Evolutionary conservation across 495 filamentous ascomycete genomes (phyloP), one percentile per base, ranked within the genome.

Genomic region (Annulohypoxylon maeteangense): DNA sequence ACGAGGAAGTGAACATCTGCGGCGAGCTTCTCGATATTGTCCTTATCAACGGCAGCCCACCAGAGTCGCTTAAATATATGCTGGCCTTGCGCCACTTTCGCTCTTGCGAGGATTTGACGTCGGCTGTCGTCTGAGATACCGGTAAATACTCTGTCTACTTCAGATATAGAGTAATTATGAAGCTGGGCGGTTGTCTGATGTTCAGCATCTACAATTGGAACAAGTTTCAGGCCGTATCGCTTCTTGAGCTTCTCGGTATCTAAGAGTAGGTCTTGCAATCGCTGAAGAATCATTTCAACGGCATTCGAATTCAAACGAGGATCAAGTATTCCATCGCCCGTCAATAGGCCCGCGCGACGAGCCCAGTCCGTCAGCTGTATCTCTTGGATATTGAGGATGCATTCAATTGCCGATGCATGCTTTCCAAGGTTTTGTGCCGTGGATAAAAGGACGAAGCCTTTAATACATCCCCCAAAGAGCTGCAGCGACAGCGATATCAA

Each of bases 331-430:
- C 22, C 45, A 25, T 50, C 11, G 22, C 45, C 45, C 3, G 45
- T 25, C 22, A 50, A 25, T 27, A 50, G 45, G 45, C 45, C 45
- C 11, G 45, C 45, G 20, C 45, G 45, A 25, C 45, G 45, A 50
- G 45, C 45, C 45, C 45, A 50, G 22, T 50, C 45, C 8, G 45
- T 50, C 4, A 50, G 45, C 45, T 50, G 45, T 50, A 50, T 50
- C 20, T 50, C 45, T 11, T 50, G 45, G 23, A 50, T 50, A 12
- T 50, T 50, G 10, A 50, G 20, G 11, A 50, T 50, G 12, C 45
- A 50, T 4, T 11, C 45, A 27, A 50, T 50, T 10, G 22, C 45
- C 11, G 45, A 50, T 11, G 45, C 45, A 25, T 50, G 20, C 45
- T 50, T 50, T 10, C 45, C 45, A 11, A 50, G 45, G 23, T 50